Evolutionary conservation across 257 asterid species (phyloP), one percentile per base, ranked within the genome.

Genomic region (Jasminum sambac): DNA sequence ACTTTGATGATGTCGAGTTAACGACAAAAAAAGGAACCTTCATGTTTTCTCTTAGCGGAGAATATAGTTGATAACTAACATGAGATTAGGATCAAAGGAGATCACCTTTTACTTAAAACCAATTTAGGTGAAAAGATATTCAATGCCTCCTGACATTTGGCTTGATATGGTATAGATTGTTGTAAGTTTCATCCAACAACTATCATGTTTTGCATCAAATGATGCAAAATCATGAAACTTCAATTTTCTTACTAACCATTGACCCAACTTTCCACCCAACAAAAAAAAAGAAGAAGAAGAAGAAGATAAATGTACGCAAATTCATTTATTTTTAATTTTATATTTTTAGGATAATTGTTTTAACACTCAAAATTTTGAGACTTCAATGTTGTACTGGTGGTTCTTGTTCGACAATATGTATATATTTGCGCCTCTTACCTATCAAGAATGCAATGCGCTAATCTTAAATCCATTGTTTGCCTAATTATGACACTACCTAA

Each of bases 401-500:
- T 46, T 61, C 62, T 24, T 59, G 13, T 24, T 11, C 38, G n/a
- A n/a, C n/a, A 23, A 30, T 44, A 14, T 23, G 42, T 19, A 36
- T 46, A 30, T 63, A 63, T 8, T 41, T 40, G 34, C 5, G 37
- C 50, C 37, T 50, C 71, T n/a, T n/a, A n/a, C n/a, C n/a, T 60
- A 52, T 65, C 43, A 46, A 11, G 26, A 14, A 55, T 10, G 26
- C 17, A 24, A 59, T 37, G 11, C 63, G 63, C 16, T 73, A 42
- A 17, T 30, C 36, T 30, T 30, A 67, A 25, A 57, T 16, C 48
- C 11, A 59, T n/a, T 57, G 11, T 64, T 38, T 74, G 13, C 70
- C 70, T 52, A 40, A 39, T 62, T 73, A 70, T 57, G 66, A 34
- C 69, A 60, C 66, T 59, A 11, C 63, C 25, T 25, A 60, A 11